A percentile compares a stretch with the other conserved stretches of the same genome.
Evolutionary conservation across 2,329 filamentous ascomycete genomes (phyloP).

Genomic region (Sporothrix variecibatus): DNA sequence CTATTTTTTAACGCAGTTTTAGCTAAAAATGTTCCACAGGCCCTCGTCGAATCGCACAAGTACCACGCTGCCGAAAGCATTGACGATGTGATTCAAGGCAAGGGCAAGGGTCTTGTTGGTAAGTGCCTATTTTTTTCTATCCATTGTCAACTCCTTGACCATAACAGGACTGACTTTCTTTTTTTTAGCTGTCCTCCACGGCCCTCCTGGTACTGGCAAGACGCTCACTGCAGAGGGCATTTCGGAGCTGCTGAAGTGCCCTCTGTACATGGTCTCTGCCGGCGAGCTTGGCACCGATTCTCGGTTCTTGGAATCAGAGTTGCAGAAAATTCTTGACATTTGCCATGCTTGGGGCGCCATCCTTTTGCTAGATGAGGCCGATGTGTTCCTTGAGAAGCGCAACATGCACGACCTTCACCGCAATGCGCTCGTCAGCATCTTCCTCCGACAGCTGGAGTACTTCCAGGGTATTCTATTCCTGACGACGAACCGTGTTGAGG

Average conservation of each 20-base stretch:
- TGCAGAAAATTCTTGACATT: conserved; percentile 51
- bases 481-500: conserved; percentile 82
- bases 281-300: conserved; percentile 52
- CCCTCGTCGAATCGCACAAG: conserved; percentile 80
- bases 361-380: conserved; percentile 55
- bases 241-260: conserved; percentile 48
- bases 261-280: conserved; percentile 57
- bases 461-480: conserved; percentile 90
- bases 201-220: conserved; percentile 59
- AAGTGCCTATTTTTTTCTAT: conserved; percentile 35
- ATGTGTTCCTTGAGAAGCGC: conserved; percentile 54
- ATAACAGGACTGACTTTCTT: not conserved
- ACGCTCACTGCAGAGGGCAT: conserved; percentile 46
- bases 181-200: conserved; percentile 67
- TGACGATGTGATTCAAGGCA: conserved; percentile 79
- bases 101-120: conserved; percentile 80
- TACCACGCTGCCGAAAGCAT: conserved; percentile 80
- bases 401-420: conserved; percentile 48
- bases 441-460: conserved; percentile 83
- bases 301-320: conserved; percentile 47
- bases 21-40: conserved; percentile 40
- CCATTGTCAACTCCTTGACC: not conserved
- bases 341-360: conserved; percentile 54
- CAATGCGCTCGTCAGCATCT: conserved; percentile 67
- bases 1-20: not conserved